These are phyloP conservation scores for Rhizopogon roseolus DNA, from an alignment of 768 basidiomycete species.

Conservation along the genomic window DNA sequence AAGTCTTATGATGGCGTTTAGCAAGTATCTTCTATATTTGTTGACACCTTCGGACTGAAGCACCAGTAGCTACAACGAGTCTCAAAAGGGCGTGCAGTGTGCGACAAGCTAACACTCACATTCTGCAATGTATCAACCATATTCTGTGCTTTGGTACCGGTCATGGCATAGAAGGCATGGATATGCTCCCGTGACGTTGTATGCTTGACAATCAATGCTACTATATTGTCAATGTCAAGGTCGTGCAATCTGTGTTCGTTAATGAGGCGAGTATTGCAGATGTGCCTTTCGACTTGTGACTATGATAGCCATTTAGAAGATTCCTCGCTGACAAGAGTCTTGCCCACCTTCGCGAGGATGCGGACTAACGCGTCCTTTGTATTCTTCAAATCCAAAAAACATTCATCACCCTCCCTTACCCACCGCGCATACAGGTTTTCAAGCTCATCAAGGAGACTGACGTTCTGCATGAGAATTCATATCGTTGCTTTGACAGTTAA, in stretches of 20 bases:
- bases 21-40: constrained; percentile 10
- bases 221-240: constrained; percentile 16
- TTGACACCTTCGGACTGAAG: constrained; percentile 10
- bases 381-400: constrained; percentile 9
- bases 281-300: constrained; percentile 8
- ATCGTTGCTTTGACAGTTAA: constrained; percentile 6
- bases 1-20: constrained; percentile 15
- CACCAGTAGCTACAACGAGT: constrained; percentile 20
- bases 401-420: constrained; percentile 3
- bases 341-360: constrained; percentile 14
- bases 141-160: neutral
- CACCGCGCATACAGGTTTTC: neutral
- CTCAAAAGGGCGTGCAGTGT: neutral
- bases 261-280: constrained; percentile 20
- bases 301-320: constrained; percentile 8
- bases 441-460: neutral
- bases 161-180: neutral
- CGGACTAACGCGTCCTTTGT: constrained; percentile 9
- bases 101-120: constrained; percentile 9
- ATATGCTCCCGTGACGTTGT: neutral
- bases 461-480: constrained; percentile 7
- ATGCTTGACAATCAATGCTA: constrained; percentile 8
- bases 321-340: neutral
- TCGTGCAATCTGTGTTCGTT: constrained; percentile 9
- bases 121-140: constrained; percentile 20